phyloP scores from a whole-genome alignment of 176 grass and related monocot genomes.

The Chloris gayana region DNA sequence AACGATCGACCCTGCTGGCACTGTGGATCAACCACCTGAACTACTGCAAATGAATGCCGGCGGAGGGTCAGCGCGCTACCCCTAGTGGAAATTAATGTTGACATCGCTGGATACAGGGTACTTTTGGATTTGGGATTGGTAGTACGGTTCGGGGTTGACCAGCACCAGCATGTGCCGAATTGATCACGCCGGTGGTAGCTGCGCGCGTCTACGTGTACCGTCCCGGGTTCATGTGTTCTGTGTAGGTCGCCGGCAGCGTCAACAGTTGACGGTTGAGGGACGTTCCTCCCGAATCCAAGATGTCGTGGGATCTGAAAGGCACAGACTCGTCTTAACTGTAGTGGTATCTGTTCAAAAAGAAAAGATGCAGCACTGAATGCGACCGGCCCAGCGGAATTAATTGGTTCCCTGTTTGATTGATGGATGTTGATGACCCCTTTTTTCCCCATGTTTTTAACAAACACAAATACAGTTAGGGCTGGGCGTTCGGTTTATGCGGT shows the following conservation, averaged over 20 bases:
- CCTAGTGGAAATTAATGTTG: not conserved
- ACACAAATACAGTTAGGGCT: no score
- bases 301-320: not conserved
- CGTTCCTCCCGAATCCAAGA: not conserved
- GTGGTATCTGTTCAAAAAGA: not conserved
- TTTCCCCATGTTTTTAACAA: not conserved
- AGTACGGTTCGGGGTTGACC: not conserved
- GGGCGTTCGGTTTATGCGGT: no score
- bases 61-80: not conserved
- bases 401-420: not conserved
- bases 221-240: not conserved
- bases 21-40: not conserved
- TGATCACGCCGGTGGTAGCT: not conserved
- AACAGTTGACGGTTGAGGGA: not conserved
- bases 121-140: not conserved
- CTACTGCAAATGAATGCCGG: not conserved
- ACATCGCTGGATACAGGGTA: constrained; percentile 15
- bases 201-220: constrained; percentile 13
- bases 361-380: not conserved
- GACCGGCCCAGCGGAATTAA: not conserved
- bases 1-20: no score
- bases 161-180: constrained; percentile 21
- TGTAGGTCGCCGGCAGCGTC: constrained; percentile 20
- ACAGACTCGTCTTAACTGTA: constrained; percentile 3
- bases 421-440: no score